phyloP scores from a whole-genome alignment of 352 stramenopile genomes.

The Phytophthora cactorum region DNA sequence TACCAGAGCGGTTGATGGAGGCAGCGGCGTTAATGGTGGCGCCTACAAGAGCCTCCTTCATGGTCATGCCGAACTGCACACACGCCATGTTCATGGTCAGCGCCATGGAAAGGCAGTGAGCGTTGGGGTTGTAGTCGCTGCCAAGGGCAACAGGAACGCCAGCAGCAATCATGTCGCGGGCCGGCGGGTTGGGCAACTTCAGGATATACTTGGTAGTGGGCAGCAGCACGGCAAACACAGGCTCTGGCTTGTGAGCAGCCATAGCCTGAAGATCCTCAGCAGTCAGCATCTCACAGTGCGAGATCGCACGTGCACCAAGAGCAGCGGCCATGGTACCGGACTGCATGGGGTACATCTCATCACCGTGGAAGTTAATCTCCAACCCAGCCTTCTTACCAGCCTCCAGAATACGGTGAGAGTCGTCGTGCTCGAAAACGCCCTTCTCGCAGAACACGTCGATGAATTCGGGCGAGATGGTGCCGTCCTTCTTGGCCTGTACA shows the following conservation, averaged over 20 bases:
- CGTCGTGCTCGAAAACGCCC: constrained; percentile 81
- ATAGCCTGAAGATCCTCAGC: constrained; percentile 72
- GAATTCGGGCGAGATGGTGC: constrained; percentile 79
- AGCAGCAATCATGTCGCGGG: constrained; percentile 72
- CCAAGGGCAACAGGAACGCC: constrained; percentile 77
- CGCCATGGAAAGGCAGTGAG: constrained; percentile 87
- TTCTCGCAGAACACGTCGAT: constrained; percentile 91
- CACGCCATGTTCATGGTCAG: constrained; percentile 91
- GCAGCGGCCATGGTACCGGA: constrained; percentile 67
- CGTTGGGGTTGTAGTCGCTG: constrained; percentile 89
- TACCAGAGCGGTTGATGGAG: constrained; percentile 77
- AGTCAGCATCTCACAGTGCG: constrained; percentile 81
- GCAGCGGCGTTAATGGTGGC: constrained; percentile 85
- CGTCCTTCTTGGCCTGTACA: constrained; percentile 68
- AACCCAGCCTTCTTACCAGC: constrained; percentile 68
- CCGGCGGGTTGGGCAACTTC: constrained; percentile 74
- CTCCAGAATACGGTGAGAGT: constrained; percentile 76
- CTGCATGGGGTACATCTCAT: constrained; percentile 80
- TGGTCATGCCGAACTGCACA: constrained; percentile 85
- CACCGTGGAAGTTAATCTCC: constrained; percentile 87
- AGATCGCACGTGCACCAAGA: constrained; percentile 70
- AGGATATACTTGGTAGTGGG: constrained; percentile 88
- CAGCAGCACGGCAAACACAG: constrained; percentile 78
- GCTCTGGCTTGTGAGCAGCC: constrained; percentile 53
- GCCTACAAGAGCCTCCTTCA: constrained; percentile 85